phyloP scores from a whole-genome alignment of 2,329 filamentous ascomycete species.

The Samsoniella hepiali region DNA sequence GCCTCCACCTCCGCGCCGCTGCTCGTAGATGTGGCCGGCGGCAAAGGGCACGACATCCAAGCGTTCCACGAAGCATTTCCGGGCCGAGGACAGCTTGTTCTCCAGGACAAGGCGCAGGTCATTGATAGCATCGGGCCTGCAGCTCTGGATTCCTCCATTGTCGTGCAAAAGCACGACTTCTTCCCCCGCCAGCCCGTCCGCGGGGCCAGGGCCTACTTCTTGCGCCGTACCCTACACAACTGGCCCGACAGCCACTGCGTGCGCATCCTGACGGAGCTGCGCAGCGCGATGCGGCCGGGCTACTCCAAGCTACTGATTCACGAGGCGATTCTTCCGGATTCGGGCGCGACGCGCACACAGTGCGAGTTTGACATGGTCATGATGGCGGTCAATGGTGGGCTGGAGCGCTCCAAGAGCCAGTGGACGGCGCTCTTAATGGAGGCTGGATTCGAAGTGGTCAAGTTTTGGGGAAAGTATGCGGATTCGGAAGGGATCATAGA shows the following conservation, averaged over 20 bases:
- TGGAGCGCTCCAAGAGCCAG: constrained; percentile 23
- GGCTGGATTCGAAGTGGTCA: constrained; percentile 21
- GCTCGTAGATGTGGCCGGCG: constrained; percentile 31
- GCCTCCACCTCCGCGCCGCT: constrained; percentile 20
- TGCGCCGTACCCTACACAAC: constrained; percentile 27
- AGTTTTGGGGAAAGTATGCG: constrained; percentile 3
- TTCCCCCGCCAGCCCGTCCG: constrained; percentile 34
- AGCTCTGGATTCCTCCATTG: constrained; percentile 24
- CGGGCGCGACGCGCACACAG: constrained; percentile 16
- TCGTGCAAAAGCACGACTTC: constrained; percentile 34
- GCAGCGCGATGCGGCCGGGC: constrained; percentile 25
- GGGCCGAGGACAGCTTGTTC: constrained; percentile 24
- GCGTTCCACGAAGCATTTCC: constrained; percentile 27
- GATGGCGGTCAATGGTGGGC: constrained; percentile 22
- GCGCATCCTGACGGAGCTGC: constrained; percentile 22
- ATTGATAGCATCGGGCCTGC: constrained; percentile 22
- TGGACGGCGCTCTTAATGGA: constrained; percentile 23
- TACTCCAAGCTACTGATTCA: constrained; percentile 32
- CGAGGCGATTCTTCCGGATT: constrained; percentile 26
- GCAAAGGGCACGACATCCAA: constrained; percentile 30
- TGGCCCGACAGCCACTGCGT: constrained; percentile 25
- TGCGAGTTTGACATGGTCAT: constrained; percentile 26
- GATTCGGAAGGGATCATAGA: constrained; percentile 4
- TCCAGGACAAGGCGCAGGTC: constrained; percentile 29
- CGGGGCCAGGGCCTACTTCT: constrained; percentile 26